Evolutionary conservation across 2,329 filamentous ascomycete species (phyloP).

Genomic region (Chrysosporium queenslandicum): DNA sequence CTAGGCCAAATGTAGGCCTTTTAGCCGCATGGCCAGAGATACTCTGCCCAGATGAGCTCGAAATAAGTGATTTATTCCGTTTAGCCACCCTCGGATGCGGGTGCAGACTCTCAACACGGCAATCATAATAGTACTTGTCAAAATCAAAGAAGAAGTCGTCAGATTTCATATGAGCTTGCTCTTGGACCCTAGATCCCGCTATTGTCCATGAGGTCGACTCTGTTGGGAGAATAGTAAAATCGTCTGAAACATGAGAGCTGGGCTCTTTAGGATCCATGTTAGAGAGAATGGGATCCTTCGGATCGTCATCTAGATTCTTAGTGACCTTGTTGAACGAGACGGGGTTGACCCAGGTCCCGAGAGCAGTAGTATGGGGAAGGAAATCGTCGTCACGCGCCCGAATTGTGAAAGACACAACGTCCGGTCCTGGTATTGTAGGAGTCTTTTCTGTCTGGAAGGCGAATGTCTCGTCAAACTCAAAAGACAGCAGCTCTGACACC

Average conservation of each 20-base stretch:
- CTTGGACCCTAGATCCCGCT: not conserved
- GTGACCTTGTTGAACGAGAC: not conserved
- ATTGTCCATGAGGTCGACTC: not conserved
- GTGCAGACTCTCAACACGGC: not conserved
- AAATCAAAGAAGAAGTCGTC: not conserved
- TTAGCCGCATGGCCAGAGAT: not conserved
- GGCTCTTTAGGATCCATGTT: not conserved
- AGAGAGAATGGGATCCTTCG: not conserved
- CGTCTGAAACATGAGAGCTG: not conserved
- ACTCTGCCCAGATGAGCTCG: not conserved
- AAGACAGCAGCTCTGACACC: constrained; percentile 4
- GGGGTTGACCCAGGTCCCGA: constrained; percentile 1
- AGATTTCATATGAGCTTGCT: not conserved
- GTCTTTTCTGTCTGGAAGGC: not conserved
- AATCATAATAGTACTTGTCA: not conserved
- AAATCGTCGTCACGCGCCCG: not conserved
- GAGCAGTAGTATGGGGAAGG: not conserved
- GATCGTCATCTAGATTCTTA: not conserved
- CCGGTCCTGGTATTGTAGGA: not conserved
- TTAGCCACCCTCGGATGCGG: not conserved
- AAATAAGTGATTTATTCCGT: not conserved
- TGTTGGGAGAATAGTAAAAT: not conserved
- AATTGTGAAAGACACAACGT: constrained; percentile 4
- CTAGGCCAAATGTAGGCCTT: not conserved
- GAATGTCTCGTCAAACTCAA: not conserved